A percentile compares a stretch with the other conserved stretches of the same genome.
Conservation (phyloP, 225 moss, liverwort and hornwort genomes). For the Anthoceros angustus region DNA sequence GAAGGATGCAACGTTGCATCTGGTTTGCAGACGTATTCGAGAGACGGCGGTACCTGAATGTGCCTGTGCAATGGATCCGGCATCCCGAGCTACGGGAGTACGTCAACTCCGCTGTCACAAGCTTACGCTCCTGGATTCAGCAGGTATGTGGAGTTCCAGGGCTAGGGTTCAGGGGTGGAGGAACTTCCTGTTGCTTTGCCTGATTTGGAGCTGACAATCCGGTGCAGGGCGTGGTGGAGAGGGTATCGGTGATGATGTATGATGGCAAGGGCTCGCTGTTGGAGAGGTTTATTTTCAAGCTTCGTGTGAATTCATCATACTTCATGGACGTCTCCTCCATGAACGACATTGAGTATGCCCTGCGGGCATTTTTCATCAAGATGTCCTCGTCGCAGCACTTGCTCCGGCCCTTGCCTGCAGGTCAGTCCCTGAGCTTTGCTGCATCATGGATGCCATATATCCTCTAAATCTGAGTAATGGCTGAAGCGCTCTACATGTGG, state of each 20-base stretch:
- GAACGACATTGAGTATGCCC: slow-evolving; percentile 53
- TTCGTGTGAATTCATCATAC: slow-evolving; percentile 32
- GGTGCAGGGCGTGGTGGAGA: slow-evolving; percentile 56
- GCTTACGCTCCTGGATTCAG: slow-evolving; percentile 59
- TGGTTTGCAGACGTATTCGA: slow-evolving; percentile 54
- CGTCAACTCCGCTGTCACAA: slow-evolving; percentile 46
- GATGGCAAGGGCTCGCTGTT: slow-evolving; percentile 38
- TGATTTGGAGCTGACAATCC: background rate
- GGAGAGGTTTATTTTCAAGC: slow-evolving; percentile 70
- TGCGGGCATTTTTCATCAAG: slow-evolving; percentile 81
- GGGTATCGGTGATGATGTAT: slow-evolving; percentile 40
- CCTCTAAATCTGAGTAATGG: background rate
- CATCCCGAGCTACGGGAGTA: slow-evolving; percentile 81
- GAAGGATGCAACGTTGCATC: background rate
- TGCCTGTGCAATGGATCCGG: slow-evolving; percentile 84
- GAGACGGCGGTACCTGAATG: slow-evolving; percentile 59
- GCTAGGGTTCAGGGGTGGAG: background rate
- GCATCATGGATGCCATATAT: too few species aligned
- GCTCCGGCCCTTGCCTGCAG: slow-evolving; percentile 45
- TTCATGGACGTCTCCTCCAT: slow-evolving; percentile 23
- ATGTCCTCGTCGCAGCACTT: slow-evolving; percentile 43
- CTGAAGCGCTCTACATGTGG: background rate
- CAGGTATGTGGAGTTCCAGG: slow-evolving; percentile 26
- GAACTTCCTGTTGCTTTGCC: background rate
- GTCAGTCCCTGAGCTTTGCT: slow-evolving; percentile 11